Percentiles rank a stretch among this genome's conserved stretches.
Evolutionary conservation across 1,139 yeast genomes (phyloP).

Genomic region (Kurtzmaniella quercitrusa): DNA sequence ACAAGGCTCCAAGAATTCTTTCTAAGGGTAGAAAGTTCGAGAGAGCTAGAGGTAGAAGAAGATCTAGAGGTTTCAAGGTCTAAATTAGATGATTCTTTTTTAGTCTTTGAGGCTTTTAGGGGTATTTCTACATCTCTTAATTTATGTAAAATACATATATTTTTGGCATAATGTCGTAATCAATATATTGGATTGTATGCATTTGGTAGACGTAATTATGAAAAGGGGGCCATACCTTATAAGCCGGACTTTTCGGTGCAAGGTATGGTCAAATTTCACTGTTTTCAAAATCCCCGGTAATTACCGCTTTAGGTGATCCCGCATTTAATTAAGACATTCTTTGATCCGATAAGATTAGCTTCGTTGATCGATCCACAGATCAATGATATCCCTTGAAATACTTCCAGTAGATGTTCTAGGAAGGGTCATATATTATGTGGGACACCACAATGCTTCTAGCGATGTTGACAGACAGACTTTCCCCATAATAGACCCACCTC

Average conservation of each 20-base stretch:
- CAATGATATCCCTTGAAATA: background rate
- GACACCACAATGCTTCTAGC: background rate
- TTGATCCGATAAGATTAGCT: background rate
- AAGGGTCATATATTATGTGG: background rate
- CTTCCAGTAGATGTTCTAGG: background rate
- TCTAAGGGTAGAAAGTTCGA: constrained; percentile 99
- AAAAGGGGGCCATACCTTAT: too few relatives aligned
- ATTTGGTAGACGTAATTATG: too few relatives aligned
- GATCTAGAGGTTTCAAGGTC: constrained; percentile 99
- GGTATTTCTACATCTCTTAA: constrained; percentile 3
- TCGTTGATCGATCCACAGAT: background rate
- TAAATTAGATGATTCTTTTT: constrained; percentile 44
- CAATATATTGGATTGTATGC: background rate
- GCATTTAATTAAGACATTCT: background rate
- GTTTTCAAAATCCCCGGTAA: background rate
- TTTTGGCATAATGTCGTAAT: constrained; percentile 5
- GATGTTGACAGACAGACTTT: background rate
- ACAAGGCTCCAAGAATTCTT: constrained; percentile 97
- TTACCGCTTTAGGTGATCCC: background rate
- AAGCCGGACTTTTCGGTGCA: too few relatives aligned
- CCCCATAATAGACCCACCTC: background rate
- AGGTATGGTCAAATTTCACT: too few relatives aligned
- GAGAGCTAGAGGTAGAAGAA: constrained; percentile 99
- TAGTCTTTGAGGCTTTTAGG: constrained; percentile 1
- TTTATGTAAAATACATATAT: constrained; percentile 7